Base-by-base conservation (phyloP, 371 early-diverging fungal species). In the Haplosporangium sp. region DNA sequence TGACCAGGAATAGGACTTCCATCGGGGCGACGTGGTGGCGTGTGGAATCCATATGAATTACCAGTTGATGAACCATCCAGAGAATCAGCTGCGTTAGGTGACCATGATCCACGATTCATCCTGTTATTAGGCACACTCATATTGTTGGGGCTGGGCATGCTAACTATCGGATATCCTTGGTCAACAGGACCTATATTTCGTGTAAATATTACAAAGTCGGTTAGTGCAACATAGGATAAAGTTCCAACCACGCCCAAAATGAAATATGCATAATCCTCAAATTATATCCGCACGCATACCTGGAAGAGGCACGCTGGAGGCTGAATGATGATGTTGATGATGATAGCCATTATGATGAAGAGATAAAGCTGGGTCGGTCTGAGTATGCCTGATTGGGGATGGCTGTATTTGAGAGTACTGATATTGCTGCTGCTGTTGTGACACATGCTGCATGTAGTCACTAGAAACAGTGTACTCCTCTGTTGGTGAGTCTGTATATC, bases 391-490 rank as follows among this genome's bases (percentile, higher is more conserved):
- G 11, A 50, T 52, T 8, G 47, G 52, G 3, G 74, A 56, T 15
- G 48, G 60, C 39, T 50, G 39, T 17, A 39, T 39, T 17, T 37
- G 47, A 17, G 58, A 48, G 45, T 38, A 71, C 9, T 55, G 72
- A 8, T 55, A 35, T n/a, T 50, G 61, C 63, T 57, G 71, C 63
- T 57, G 71, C 15, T 60, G 74, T 61, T 55, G 75, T 19, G 65
- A 55, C n/a, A 60, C 19, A n/a, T 77, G 77, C 42, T 78, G 78
- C 71, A 78, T 62, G 52, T 78, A 78, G 44, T 78, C 78, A 13
- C 19, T 8, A 3, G 70, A 67, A 0, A 20, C 47, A 8, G 11
- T 62, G 7, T 55, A 17, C 34, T 78, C 78, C 40, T 78, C 78
- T 9, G 78, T 62, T 11, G 78, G 78, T 0, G 78, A 78, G 34